phyloP scores from a whole-genome alignment of 2,329 filamentous ascomycete genomes.

The Gnomoniopsis sp. region DNA sequence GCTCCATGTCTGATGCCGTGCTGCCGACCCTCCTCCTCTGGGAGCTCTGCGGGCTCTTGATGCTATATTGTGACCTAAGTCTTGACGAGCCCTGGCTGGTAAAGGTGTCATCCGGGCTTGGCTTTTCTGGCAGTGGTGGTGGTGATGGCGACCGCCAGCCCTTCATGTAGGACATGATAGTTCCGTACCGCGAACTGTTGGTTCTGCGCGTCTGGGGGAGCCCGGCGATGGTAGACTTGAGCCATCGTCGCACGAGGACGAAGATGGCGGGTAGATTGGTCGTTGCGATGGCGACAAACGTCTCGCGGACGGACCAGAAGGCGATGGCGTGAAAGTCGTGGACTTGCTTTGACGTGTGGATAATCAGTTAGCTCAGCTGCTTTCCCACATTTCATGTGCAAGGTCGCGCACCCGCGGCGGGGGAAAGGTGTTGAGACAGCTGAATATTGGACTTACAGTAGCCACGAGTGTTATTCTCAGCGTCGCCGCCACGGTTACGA shows the following conservation, averaged over 20 bases:
- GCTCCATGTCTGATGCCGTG: neutral
- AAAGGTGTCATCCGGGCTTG: too few relatives aligned
- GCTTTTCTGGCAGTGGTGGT: too few relatives aligned
- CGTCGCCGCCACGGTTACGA: conserved; percentile 37
- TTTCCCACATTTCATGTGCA: neutral
- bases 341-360: conserved; percentile 25
- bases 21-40: neutral
- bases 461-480: conserved; percentile 34
- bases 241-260: conserved; percentile 15
- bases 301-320: conserved; percentile 40
- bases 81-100: neutral
- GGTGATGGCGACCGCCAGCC: too few relatives aligned
- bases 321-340: conserved; percentile 24
- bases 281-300: conserved; percentile 40
- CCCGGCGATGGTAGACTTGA: neutral
- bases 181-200: neutral
- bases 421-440: too few relatives aligned
- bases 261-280: conserved; percentile 44
- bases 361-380: conserved; percentile 14
- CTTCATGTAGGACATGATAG: neutral
- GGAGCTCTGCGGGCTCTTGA: neutral
- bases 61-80: neutral
- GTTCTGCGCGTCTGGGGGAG: neutral
- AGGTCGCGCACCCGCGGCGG: too few relatives aligned
- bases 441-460: neutral